Evolutionary conservation across 331 rosid species (phyloP).

Genomic region (Rosa hybrid): DNA sequence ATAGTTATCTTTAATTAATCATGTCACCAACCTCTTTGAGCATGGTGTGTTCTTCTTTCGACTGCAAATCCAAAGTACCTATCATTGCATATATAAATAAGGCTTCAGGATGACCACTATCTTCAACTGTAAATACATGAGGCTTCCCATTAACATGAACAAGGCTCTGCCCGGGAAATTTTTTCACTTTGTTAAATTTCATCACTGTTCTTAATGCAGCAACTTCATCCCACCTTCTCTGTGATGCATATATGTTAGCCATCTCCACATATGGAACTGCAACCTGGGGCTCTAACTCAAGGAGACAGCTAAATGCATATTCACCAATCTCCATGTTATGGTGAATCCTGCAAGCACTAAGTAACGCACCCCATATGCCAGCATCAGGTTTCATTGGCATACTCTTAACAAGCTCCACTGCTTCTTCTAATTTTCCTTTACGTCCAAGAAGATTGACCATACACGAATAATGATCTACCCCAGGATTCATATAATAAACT

Average conservation of each 20-base stretch:
- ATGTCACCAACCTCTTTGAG: constrained; percentile 20
- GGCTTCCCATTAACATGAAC: constrained; percentile 45
- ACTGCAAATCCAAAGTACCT: constrained; percentile 38
- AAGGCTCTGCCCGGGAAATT: constrained; percentile 53
- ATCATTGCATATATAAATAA: constrained; percentile 40
- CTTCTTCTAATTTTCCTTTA: constrained; percentile 48
- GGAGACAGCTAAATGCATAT: constrained; percentile 34
- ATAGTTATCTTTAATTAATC: background rate
- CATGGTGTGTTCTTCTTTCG: constrained; percentile 22
- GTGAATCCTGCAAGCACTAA: constrained; percentile 60
- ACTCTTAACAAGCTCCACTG: constrained; percentile 42
- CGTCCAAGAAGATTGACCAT: constrained; percentile 55
- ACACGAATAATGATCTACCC: constrained; percentile 64
- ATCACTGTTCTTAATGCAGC: constrained; percentile 51
- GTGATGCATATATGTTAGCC: constrained; percentile 62
- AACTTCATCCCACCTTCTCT: constrained; percentile 57
- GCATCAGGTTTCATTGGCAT: constrained; percentile 58
- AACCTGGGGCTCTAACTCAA: constrained; percentile 48
- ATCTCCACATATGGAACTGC: constrained; percentile 57
- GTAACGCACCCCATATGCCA: constrained; percentile 65
- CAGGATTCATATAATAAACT: constrained; percentile 36
- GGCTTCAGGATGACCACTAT: constrained; percentile 45
- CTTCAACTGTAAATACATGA: constrained; percentile 49
- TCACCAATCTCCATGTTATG: constrained; percentile 40
- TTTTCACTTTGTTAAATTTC: constrained; percentile 48